Evolutionary conservation across 306 rosid species (phyloP).

Genomic region (Trichosanthes truncata): DNA sequence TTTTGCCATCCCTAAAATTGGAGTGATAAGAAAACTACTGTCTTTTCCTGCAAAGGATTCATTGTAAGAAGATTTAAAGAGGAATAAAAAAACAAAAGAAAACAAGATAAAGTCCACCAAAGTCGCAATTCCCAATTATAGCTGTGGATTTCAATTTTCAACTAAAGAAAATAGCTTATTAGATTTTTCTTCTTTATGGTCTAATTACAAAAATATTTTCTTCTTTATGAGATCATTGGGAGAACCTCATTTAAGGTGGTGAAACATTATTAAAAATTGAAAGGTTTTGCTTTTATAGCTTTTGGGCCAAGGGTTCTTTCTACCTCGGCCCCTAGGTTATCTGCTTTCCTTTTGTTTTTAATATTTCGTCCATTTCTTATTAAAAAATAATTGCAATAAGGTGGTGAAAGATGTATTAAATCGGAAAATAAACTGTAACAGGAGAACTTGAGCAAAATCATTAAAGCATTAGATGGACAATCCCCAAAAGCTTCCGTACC

Average conservation of each 20-base stretch:
- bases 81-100: background rate
- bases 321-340: background rate
- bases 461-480: background rate
- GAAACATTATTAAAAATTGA: background rate
- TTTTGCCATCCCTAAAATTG: slow-evolving; percentile 74
- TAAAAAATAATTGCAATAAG: background rate
- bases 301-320: background rate
- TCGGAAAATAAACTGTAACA: background rate
- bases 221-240: background rate
- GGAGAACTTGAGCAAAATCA: background rate
- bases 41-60: slow-evolving; percentile 39
- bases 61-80: background rate
- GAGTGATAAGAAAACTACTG: slow-evolving; percentile 55
- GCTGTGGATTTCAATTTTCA: background rate
- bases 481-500: slow-evolving; percentile 30
- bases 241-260: background rate
- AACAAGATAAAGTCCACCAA: background rate
- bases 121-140: background rate
- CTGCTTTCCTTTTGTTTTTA: background rate
- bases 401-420: background rate
- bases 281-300: background rate
- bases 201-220: background rate
- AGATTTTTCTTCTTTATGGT: background rate
- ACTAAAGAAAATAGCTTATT: background rate
- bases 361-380: background rate